Evolutionary conservation across 2,329 filamentous ascomycete species (phyloP).

Genomic region (Nemania sp.): DNA sequence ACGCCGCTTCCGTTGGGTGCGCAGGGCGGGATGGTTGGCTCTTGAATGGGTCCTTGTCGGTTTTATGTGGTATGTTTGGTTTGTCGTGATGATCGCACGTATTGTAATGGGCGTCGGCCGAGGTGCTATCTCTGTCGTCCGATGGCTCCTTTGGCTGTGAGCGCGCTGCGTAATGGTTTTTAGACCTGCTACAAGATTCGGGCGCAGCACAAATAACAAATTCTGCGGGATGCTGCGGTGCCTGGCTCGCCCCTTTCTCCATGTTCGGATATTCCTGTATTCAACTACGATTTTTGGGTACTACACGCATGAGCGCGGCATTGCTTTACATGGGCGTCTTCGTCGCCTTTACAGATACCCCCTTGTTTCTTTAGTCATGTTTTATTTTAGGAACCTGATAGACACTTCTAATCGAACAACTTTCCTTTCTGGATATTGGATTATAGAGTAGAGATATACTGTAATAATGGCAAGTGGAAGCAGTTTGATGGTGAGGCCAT

Average conservation of each 20-base stretch:
- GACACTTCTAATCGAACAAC: slow-evolving; percentile 26
- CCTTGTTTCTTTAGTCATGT: slow-evolving; percentile 3
- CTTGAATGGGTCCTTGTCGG: slow-evolving; percentile 91
- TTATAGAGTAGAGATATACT: no score
- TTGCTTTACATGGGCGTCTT: slow-evolving; percentile 14
- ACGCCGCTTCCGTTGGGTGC: slow-evolving; percentile 76
- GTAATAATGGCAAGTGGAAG: no score
- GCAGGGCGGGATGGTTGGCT: slow-evolving; percentile 80
- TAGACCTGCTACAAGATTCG: no score
- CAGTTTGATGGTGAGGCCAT: no score
- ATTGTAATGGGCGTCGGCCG: slow-evolving; percentile 72
- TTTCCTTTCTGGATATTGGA: slow-evolving; percentile 19
- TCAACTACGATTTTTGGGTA: background rate
- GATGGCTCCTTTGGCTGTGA: slow-evolving; percentile 86
- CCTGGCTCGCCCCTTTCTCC: background rate
- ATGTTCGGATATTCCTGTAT: background rate
- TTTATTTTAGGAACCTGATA: slow-evolving; percentile 12
- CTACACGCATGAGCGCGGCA: background rate
- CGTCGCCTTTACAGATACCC: slow-evolving; percentile 32
- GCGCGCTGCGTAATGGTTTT: background rate
- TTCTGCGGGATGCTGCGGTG: background rate
- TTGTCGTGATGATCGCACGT: slow-evolving; percentile 82
- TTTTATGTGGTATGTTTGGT: slow-evolving; percentile 95
- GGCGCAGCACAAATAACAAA: background rate
- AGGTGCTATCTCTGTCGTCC: slow-evolving; percentile 69